phyloP scores from a whole-genome alignment of 2,329 filamentous ascomycete genomes.

The Diplodia sapinea region DNA sequence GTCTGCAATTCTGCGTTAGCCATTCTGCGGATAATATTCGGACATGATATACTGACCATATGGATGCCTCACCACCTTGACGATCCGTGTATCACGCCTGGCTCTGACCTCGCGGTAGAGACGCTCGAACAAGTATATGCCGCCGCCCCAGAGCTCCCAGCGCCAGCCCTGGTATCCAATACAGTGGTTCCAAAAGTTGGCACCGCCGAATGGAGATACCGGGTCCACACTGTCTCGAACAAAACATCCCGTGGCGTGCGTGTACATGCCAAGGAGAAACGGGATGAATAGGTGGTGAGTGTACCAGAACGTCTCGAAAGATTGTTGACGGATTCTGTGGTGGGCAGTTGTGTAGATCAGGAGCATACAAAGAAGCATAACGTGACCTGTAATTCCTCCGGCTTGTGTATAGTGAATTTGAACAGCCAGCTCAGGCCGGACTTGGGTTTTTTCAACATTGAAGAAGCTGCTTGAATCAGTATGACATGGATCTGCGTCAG shows the following conservation, averaged over 20 bases:
- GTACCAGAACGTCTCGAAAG: slow-evolving; percentile 99
- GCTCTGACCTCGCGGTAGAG: slow-evolving; percentile 89
- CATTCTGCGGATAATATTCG: slow-evolving; percentile 11
- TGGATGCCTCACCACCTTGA: slow-evolving; percentile 91
- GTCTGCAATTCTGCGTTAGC: slow-evolving; percentile 57
- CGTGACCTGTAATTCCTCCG: slow-evolving; percentile 91
- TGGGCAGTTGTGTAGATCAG: slow-evolving; percentile 98
- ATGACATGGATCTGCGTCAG: not conserved
- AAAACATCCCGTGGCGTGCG: slow-evolving; percentile 94
- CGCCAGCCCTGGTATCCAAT: slow-evolving; percentile 96
- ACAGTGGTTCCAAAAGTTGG: slow-evolving; percentile 87
- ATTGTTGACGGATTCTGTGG: slow-evolving; percentile 91
- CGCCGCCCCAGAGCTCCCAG: slow-evolving; percentile 90
- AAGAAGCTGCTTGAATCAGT: slow-evolving; percentile 73
- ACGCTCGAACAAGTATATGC: slow-evolving; percentile 83
- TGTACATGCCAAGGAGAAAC: slow-evolving; percentile 91
- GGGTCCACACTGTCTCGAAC: slow-evolving; percentile 78
- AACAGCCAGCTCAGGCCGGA: slow-evolving; percentile 79
- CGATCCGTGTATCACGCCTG: slow-evolving; percentile 83
- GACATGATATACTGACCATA: slow-evolving; percentile 68
- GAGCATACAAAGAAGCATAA: slow-evolving; percentile 99
- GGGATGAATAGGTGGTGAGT: slow-evolving; percentile 98
- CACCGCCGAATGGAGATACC: slow-evolving; percentile 83
- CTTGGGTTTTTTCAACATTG: slow-evolving; percentile 86
- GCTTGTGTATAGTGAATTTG: slow-evolving; percentile 91